A percentile compares a stretch with the other conserved stretches of the same genome.
phyloP scores from a whole-genome alignment of 2,329 filamentous ascomycete species.

The Arthroderma sp. region DNA sequence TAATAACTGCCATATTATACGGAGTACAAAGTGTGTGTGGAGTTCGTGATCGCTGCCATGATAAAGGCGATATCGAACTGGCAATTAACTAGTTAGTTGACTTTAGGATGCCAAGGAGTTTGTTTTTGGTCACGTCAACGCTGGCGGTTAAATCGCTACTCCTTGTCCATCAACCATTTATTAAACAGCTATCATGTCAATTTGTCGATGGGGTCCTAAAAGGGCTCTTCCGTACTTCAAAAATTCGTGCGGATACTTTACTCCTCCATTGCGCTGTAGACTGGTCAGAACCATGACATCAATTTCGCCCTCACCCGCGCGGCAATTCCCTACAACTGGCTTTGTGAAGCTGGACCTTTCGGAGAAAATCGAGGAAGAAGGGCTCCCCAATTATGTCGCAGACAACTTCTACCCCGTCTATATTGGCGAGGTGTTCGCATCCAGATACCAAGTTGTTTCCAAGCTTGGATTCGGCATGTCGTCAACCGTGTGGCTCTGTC shows the following conservation, averaged over 20 bases:
- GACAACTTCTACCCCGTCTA: slow-evolving; percentile 7
- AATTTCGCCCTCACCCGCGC: not conserved
- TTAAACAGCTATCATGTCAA: not conserved
- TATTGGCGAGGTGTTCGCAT: slow-evolving; percentile 6
- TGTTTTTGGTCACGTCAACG: not conserved
- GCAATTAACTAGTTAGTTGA: too few species aligned
- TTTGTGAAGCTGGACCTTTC: not conserved
- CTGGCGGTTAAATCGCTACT: not conserved
- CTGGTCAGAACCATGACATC: not conserved
- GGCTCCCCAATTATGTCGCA: slow-evolving; percentile 5
- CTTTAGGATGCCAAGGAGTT: not conserved
- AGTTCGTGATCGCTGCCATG: too few species aligned
- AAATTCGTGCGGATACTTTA: not conserved
- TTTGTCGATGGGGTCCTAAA: not conserved
- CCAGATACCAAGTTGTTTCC: slow-evolving; percentile 13
- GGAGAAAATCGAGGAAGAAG: slow-evolving; percentile 9
- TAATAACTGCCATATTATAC: too few species aligned
- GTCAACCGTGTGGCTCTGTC: slow-evolving; percentile 16
- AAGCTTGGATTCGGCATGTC: slow-evolving; percentile 16
- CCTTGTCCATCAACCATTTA: not conserved
- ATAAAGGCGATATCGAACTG: too few species aligned
- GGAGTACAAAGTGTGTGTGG: too few species aligned
- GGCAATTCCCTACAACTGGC: not conserved
- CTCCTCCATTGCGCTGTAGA: not conserved
- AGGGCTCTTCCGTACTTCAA: not conserved